Percentiles rank a stretch among this genome's conserved stretches.
These are phyloP conservation scores for Ceratocystis huliohia DNA, from an alignment of 2,329 filamentous ascomycete genomes.

Conservation along the genomic window DNA sequence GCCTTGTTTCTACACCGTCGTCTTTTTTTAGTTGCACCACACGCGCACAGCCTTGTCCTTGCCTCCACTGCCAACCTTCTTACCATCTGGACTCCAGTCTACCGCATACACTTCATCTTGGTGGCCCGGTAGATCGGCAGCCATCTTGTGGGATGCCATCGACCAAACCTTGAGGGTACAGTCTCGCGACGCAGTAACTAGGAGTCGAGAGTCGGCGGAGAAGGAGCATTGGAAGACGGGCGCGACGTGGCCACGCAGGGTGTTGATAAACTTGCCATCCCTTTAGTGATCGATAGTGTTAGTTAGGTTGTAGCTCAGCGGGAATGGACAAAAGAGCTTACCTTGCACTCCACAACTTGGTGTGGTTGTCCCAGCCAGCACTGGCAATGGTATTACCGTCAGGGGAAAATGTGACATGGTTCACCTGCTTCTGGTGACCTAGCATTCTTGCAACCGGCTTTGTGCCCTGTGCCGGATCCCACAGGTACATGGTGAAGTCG, in stretches of 20 bases:
- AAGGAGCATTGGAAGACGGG: slow-evolving; percentile 89
- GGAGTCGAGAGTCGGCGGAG: slow-evolving; percentile 76
- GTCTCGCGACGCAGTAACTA: slow-evolving; percentile 82
- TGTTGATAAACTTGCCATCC: slow-evolving; percentile 69
- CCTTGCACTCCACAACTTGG: slow-evolving; percentile 77
- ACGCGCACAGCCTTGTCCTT: slow-evolving; percentile 71
- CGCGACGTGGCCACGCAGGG: slow-evolving; percentile 74
- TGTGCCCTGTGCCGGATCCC: slow-evolving; percentile 64
- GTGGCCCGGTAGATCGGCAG: slow-evolving; percentile 72
- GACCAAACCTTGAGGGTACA: slow-evolving; percentile 94
- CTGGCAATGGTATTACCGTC: slow-evolving; percentile 81
- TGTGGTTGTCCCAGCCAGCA: slow-evolving; percentile 84
- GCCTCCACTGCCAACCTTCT: slow-evolving; percentile 78
- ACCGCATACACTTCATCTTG: slow-evolving; percentile 88
- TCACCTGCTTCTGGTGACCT: slow-evolving; percentile 95
- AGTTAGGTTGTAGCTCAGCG: background rate
- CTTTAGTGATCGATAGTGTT: slow-evolving; percentile 27
- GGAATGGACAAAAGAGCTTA: slow-evolving; percentile 30
- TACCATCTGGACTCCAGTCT: slow-evolving; percentile 87
- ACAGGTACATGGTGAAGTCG: slow-evolving; percentile 93
- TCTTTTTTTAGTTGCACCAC: slow-evolving; percentile 46
- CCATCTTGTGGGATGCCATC: slow-evolving; percentile 69
- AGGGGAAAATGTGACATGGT: slow-evolving; percentile 87
- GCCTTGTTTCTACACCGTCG: background rate
- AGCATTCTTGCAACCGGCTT: slow-evolving; percentile 80